Evolutionary conservation across 768 basidiomycete genomes (phyloP).

Genomic region (Exsudoporus frostii): DNA sequence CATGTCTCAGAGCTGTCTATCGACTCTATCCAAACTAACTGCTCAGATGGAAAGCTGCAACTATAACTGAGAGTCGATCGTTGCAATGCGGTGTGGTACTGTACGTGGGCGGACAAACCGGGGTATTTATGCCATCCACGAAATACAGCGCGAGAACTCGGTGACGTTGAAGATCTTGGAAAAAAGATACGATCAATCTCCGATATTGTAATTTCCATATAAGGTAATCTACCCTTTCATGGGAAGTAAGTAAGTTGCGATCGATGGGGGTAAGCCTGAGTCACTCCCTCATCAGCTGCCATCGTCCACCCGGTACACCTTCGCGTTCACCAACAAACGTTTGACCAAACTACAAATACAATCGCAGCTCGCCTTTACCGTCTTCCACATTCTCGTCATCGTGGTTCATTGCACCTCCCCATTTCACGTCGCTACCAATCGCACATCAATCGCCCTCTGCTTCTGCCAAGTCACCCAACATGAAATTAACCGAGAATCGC

Average conservation of each 20-base stretch:
- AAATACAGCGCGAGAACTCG: not conserved
- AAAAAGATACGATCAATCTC: not conserved
- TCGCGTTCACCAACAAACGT: too few relatives aligned
- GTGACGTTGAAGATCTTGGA: not conserved
- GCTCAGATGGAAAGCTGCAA: not conserved
- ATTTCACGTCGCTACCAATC: conserved; percentile 10
- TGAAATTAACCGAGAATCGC: conserved; percentile 18
- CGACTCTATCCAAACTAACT: not conserved
- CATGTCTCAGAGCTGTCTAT: conserved; percentile 33
- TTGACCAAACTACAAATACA: too few relatives aligned
- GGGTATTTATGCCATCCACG: not conserved
- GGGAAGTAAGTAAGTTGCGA: too few relatives aligned
- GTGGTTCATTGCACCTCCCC: not conserved
- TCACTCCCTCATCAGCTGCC: too few relatives aligned
- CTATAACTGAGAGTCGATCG: not conserved
- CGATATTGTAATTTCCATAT: not conserved
- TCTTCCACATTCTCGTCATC: not conserved
- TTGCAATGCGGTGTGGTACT: not conserved
- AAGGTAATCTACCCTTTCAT: not conserved
- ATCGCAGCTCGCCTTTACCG: not conserved
- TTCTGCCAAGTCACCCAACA: not conserved
- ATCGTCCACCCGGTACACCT: too few relatives aligned
- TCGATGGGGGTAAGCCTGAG: too few relatives aligned
- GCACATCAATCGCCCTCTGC: conserved; percentile 10
- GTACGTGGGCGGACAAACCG: not conserved